A percentile compares a stretch with the other conserved stretches of the same genome.
Evolutionary conservation across 257 asterid genomes (phyloP).

Genomic region (Nicotiana tabacum): DNA sequence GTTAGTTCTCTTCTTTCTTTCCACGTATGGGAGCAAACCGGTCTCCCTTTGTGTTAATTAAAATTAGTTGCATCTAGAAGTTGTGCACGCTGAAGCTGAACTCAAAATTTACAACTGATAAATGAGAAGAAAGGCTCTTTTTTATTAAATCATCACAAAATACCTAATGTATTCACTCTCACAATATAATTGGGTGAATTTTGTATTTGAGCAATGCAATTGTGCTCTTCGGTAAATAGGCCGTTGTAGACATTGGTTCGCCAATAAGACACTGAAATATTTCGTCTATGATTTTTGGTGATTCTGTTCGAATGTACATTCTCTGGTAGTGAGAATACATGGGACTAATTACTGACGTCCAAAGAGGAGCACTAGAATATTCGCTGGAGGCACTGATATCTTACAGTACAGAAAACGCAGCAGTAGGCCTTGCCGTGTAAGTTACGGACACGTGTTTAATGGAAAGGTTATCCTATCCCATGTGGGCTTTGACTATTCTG

Average conservation of each 20-base stretch:
- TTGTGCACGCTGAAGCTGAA: neutral
- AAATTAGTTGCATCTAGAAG: neutral
- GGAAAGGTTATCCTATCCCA: constrained; percentile 26
- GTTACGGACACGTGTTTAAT: constrained; percentile 40
- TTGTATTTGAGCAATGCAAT: neutral
- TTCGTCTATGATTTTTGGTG: neutral
- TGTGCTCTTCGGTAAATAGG: neutral
- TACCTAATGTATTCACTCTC: too few species aligned
- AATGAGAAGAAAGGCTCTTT: too few species aligned
- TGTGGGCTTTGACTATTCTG: constrained; percentile 17
- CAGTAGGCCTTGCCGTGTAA: constrained; percentile 43
- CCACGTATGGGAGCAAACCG: neutral
- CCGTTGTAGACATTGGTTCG: neutral
- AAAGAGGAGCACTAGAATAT: neutral
- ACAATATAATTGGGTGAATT: neutral
- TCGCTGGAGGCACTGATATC: neutral
- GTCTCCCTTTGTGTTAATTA: neutral
- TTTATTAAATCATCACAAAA: too few species aligned
- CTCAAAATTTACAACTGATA: too few species aligned
- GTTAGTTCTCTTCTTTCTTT: constrained; percentile 6
- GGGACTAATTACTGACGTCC: neutral
- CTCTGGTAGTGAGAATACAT: neutral
- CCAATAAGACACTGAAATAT: neutral
- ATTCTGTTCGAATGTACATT: neutral
- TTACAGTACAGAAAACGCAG: neutral